Evolutionary conservation across 495 filamentous ascomycete species (phyloP).

Genomic region (Lophiostoma macrostomum): DNA sequence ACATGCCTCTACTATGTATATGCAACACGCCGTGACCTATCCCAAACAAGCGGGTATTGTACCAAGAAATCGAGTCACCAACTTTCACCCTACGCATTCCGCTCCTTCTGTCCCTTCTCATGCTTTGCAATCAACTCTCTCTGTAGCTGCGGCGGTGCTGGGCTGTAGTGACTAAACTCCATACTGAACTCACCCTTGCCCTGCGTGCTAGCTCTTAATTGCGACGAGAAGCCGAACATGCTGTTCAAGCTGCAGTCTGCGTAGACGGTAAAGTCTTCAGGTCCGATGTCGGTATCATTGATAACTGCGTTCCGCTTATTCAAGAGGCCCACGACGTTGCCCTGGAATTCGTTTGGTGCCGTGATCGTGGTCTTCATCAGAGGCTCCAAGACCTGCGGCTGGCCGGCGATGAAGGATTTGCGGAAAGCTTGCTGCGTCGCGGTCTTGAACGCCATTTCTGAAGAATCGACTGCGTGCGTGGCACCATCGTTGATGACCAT

Average conservation of each 20-base stretch:
- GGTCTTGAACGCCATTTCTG: constrained; percentile 96
- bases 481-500: constrained; percentile 98
- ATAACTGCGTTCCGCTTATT: constrained; percentile 97
- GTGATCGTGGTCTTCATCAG: constrained; percentile 98
- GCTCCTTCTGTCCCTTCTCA: constrained; percentile 77
- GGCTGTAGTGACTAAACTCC: constrained; percentile 96
- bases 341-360: constrained; percentile 96
- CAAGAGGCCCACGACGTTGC: constrained; percentile 86
- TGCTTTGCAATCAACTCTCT: constrained; percentile 88
- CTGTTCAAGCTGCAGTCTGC: constrained; percentile 90
- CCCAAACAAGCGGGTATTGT: too few species aligned
- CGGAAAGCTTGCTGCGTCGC: constrained; percentile 96
- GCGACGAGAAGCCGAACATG: constrained; percentile 95
- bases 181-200: constrained; percentile 99
- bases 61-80: too few species aligned
- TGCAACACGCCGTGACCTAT: too few species aligned
- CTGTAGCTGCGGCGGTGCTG: constrained; percentile 84
- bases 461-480: constrained; percentile 97
- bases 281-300: constrained; percentile 89
- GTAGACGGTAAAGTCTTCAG: constrained; percentile 91
- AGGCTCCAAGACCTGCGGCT: constrained; percentile 83
- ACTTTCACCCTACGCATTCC: constrained; percentile 42
- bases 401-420: constrained; percentile 79
- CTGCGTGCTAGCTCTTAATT: constrained; percentile 90
- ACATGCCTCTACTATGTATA: too few species aligned